These are phyloP conservation scores for Microthyrium microscopicum DNA, from an alignment of 2,329 filamentous ascomycete genomes.

Conservation along the genomic window DNA sequence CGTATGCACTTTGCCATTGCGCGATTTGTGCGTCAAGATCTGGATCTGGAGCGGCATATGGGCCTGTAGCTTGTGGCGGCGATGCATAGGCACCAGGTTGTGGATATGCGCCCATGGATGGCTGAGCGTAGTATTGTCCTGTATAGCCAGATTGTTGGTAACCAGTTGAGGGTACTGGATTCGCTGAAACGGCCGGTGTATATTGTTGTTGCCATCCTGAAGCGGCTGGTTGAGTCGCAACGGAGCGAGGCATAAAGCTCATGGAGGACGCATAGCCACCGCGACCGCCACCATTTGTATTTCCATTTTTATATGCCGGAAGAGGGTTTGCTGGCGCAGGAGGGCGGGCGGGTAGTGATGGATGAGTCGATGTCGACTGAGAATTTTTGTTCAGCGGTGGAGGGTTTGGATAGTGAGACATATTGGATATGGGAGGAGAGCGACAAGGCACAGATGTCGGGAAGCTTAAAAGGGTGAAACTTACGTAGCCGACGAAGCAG, in stretches of 20 bases:
- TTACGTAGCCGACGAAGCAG: neutral
- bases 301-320: slow-evolving; percentile 3
- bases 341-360: slow-evolving; percentile 3
- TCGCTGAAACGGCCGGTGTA: slow-evolving; percentile 12
- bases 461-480: neutral
- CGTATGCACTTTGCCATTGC: slow-evolving; percentile 87
- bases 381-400: too few relatives aligned
- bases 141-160: slow-evolving; percentile 2
- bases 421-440: too few relatives aligned
- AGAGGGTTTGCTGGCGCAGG: slow-evolving; percentile 3
- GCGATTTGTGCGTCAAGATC: slow-evolving; percentile 85
- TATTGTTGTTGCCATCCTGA: slow-evolving; percentile 14
- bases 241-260: slow-evolving; percentile 43
- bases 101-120: slow-evolving; percentile 27
- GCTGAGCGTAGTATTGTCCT: neutral
- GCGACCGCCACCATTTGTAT: too few relatives aligned
- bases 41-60: slow-evolving; percentile 37
- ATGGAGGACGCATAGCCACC: slow-evolving; percentile 23
- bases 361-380: neutral
- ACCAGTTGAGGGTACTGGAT: slow-evolving; percentile 1
- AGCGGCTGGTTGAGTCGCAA: slow-evolving; percentile 22
- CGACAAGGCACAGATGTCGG: too few relatives aligned
- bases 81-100: slow-evolving; percentile 41
- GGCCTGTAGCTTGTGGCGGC: slow-evolving; percentile 30
- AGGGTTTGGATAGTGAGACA: too few relatives aligned